These are phyloP conservation scores for Trypanosoma mega DNA, from an alignment of 208 protist genomes.

Conservation along the genomic window DNA sequence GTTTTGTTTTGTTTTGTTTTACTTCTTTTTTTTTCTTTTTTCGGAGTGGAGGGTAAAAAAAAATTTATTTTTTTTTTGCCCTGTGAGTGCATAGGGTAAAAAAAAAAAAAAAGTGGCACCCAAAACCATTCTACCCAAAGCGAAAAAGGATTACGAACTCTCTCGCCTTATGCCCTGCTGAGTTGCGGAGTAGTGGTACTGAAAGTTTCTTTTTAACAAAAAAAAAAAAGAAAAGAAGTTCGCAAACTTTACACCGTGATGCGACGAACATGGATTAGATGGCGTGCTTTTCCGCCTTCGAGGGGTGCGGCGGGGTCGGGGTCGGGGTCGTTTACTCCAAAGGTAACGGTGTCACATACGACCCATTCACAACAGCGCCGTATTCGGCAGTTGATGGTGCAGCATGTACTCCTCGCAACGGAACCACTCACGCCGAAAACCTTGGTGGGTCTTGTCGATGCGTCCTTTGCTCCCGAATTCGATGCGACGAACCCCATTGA, in stretches of 20 bases:
- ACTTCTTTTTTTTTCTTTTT: conserved; percentile 1
- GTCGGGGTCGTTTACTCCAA: too few species aligned
- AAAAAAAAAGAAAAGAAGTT: too few species aligned
- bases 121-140: too few species aligned
- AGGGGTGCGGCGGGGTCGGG: background rate
- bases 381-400: conserved; percentile 42
- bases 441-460: conserved; percentile 17
- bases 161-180: too few species aligned
- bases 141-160: too few species aligned
- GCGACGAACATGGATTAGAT: background rate
- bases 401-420: conserved; percentile 41
- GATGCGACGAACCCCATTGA: background rate
- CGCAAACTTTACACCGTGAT: background rate
- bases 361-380: conserved; percentile 15
- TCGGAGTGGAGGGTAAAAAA: background rate
- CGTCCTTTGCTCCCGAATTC: background rate
- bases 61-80: background rate
- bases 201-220: too few species aligned
- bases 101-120: background rate
- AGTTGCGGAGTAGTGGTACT: too few species aligned
- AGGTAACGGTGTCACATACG: background rate
- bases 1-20: conserved; percentile 1
- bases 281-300: background rate
- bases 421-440: conserved; percentile 31
- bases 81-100: background rate